A percentile compares a stretch with the other conserved stretches of the same genome.
These are phyloP conservation scores for Talaromyces rugulosus DNA, from an alignment of 2,329 filamentous ascomycete genomes.

Conservation along the genomic window DNA sequence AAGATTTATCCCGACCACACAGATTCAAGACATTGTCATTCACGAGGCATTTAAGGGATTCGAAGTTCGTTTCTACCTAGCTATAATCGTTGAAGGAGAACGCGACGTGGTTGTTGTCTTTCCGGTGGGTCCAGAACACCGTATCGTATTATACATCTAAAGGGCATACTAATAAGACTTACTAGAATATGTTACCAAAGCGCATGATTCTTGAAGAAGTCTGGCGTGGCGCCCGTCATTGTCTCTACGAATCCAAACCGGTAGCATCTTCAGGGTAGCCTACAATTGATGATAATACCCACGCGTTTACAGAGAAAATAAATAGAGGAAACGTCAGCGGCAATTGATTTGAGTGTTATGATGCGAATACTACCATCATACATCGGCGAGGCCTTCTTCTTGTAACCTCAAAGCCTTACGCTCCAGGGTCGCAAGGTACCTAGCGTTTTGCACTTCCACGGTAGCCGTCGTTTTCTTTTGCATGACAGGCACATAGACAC, in stretches of 20 bases:
- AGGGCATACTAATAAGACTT: conserved; percentile 7
- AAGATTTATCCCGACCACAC: conserved; percentile 83
- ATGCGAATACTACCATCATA: conserved; percentile 15
- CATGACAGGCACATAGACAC: conserved; percentile 56
- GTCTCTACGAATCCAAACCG: conserved; percentile 67
- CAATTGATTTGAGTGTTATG: conserved; percentile 5
- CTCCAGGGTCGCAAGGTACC: conserved; percentile 52
- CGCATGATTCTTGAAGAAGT: conserved; percentile 76
- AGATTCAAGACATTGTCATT: conserved; percentile 89
- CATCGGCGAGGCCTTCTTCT: conserved; percentile 24
- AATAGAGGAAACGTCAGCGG: too few species aligned
- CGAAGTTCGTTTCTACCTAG: conserved; percentile 82
- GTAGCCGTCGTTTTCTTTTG: conserved; percentile 53
- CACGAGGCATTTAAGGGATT: conserved; percentile 94
- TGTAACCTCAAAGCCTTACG: conserved; percentile 31
- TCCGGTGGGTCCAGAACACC: conserved; percentile 51
- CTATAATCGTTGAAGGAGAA: conserved; percentile 86
- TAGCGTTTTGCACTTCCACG: conserved; percentile 60
- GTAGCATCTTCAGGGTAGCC: conserved; percentile 23
- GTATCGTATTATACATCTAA: background rate
- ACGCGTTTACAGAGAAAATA: background rate
- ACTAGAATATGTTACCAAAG: conserved; percentile 63
- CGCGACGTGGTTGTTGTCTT: conserved; percentile 92
- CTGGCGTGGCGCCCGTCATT: conserved; percentile 79
- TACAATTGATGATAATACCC: background rate